These are phyloP conservation scores for Vicia faba DNA, from an alignment of 306 rosid genomes.

Conservation along the genomic window DNA sequence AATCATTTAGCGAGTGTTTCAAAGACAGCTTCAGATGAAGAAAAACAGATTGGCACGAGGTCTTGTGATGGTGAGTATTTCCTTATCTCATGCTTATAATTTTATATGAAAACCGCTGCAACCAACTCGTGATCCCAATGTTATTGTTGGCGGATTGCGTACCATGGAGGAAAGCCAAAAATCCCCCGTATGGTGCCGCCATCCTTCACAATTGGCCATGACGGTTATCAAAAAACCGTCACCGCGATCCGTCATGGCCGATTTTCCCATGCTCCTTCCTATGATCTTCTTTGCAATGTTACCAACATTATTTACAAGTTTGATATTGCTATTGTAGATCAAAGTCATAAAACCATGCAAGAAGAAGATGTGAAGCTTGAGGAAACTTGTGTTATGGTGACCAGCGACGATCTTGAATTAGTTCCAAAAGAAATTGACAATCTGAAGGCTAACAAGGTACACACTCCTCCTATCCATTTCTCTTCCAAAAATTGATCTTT, in stretches of 20 bases:
- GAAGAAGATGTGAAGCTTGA: slow-evolving; percentile 49
- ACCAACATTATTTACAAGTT: not conserved
- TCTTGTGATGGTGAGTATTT: slow-evolving; percentile 56
- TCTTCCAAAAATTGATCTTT: not conserved
- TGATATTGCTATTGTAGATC: slow-evolving; percentile 30
- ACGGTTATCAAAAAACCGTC: too few species aligned
- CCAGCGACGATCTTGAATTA: slow-evolving; percentile 51
- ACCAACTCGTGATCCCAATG: too few species aligned
- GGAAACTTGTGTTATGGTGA: slow-evolving; percentile 76
- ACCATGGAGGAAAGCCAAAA: too few species aligned
- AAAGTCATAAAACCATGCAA: slow-evolving; percentile 39
- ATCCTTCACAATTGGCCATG: too few species aligned
- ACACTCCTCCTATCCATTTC: not conserved
- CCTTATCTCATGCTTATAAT: slow-evolving; percentile 11
- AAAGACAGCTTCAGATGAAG: slow-evolving; percentile 38
- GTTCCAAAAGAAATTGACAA: slow-evolving; percentile 39
- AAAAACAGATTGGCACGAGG: slow-evolving; percentile 37
- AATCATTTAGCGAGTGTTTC: slow-evolving; percentile 29
- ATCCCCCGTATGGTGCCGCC: too few species aligned
- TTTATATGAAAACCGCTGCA: not conserved
- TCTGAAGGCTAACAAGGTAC: slow-evolving; percentile 66
- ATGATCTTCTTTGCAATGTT: not conserved
- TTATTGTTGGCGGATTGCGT: too few species aligned
- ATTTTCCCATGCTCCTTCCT: too few species aligned
- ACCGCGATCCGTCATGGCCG: too few species aligned